Conservation (phyloP, 257 asterid species). For the Jasminum sambac region DNA sequence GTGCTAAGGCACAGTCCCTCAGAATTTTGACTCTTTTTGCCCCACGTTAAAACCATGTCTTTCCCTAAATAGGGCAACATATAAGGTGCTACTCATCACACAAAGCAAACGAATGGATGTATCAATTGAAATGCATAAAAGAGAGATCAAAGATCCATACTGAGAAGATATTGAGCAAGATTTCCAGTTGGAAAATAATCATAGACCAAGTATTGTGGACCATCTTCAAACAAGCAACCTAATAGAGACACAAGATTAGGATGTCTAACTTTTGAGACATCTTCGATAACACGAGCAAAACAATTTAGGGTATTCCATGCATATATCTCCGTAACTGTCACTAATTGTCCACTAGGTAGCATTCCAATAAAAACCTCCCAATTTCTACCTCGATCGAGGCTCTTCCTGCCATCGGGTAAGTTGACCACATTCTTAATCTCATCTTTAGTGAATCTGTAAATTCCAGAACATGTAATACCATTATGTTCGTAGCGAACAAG, state of each 20-base stretch:
- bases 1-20: constrained; percentile 70
- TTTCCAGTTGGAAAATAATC: constrained; percentile 75
- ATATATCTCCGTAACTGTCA: constrained; percentile 66
- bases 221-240: constrained; percentile 72
- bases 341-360: constrained; percentile 81
- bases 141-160: constrained; percentile 31
- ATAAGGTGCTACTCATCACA: too few relatives aligned
- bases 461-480: constrained; percentile 45
- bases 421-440: constrained; percentile 65
- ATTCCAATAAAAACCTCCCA: constrained; percentile 66
- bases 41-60: constrained; percentile 63
- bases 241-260: constrained; percentile 75
- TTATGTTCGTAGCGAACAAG: constrained; percentile 27
- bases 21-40: constrained; percentile 59
- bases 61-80: constrained; percentile 47
- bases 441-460: constrained; percentile 63
- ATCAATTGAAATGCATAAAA: not conserved
- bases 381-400: constrained; percentile 75
- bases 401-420: constrained; percentile 42
- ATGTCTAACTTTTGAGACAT: constrained; percentile 72
- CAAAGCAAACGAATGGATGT: not conserved
- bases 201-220: constrained; percentile 65
- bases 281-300: constrained; percentile 58
- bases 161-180: constrained; percentile 63
- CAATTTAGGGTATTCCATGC: constrained; percentile 51